Evolutionary conservation across 1,139 yeast species (phyloP).

Genomic region (Candida buenavistaensis): DNA sequence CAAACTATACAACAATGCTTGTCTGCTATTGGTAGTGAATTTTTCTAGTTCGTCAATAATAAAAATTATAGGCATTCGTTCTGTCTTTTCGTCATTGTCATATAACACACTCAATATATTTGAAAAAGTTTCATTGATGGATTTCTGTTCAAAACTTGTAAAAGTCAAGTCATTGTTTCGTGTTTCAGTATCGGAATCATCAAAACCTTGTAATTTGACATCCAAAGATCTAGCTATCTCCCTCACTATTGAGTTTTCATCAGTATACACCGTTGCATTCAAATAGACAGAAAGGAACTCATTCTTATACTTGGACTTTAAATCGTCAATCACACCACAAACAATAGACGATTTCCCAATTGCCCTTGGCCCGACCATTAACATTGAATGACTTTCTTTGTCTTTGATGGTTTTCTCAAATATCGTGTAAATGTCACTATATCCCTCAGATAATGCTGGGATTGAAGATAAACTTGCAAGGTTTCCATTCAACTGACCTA

Average conservation of each 20-base stretch:
- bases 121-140: constrained; percentile 41
- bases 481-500: constrained; percentile 24
- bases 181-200: constrained; percentile 15
- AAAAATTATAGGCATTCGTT: constrained; percentile 62
- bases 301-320: constrained; percentile 37
- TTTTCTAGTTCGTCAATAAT: constrained; percentile 83
- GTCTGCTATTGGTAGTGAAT: constrained; percentile 71
- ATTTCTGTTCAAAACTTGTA: constrained; percentile 45
- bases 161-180: constrained; percentile 18
- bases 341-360: constrained; percentile 73
- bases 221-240: constrained; percentile 87
- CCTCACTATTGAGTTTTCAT: constrained; percentile 76
- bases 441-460: constrained; percentile 28
- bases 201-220: constrained; percentile 26
- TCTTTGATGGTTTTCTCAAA: constrained; percentile 66
- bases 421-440: constrained; percentile 52
- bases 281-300: constrained; percentile 63
- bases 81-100: constrained; percentile 18
- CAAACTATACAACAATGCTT: constrained; percentile 80
- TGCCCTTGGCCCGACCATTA: constrained; percentile 78
- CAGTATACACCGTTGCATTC: constrained; percentile 71
- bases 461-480: constrained; percentile 20
- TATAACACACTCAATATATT: constrained; percentile 37
- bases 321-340: constrained; percentile 52
- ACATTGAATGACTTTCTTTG: constrained; percentile 78